These are phyloP conservation scores for Pythium aquatile DNA, from an alignment of 352 stramenopile species.

Conservation along the genomic window DNA sequence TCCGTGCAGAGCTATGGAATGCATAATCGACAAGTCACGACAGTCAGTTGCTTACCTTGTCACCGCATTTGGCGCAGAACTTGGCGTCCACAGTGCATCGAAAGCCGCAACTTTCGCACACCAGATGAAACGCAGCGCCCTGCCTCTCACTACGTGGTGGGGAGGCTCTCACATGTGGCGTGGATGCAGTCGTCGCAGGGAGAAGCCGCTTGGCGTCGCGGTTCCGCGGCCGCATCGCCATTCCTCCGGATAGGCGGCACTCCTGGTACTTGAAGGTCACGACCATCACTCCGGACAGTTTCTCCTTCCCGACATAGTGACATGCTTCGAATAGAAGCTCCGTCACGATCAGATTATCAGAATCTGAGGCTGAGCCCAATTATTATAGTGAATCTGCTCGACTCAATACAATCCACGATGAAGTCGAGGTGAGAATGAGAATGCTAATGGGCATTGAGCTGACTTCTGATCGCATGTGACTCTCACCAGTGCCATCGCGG, in stretches of 20 bases:
- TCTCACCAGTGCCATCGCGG: conserved; percentile 46
- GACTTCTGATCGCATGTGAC: not conserved
- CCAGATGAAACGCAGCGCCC: conserved; percentile 3
- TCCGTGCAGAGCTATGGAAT: no score
- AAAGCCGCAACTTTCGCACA: conserved; percentile 14
- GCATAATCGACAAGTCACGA: no score
- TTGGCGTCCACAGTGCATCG: conserved; percentile 18
- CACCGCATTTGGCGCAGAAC: conserved; percentile 25
- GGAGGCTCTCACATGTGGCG: not conserved
- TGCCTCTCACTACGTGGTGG: not conserved
- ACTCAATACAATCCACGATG: conserved; percentile 9
- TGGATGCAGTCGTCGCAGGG: not conserved
- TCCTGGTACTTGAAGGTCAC: not conserved
- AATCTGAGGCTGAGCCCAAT: conserved; percentile 10
- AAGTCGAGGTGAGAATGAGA: conserved; percentile 25
- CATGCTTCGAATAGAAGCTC: not conserved
- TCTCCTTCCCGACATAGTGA: conserved; percentile 9
- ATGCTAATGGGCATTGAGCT: not conserved
- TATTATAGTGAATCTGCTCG: not conserved
- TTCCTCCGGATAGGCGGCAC: not conserved
- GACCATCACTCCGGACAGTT: conserved; percentile 27
- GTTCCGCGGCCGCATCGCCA: not conserved
- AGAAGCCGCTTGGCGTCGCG: not conserved
- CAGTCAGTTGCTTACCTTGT: conserved; percentile 9
- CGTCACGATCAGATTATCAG: not conserved